Evolutionary conservation across 1,284 basidiomycete genomes (phyloP).

Genomic region (Ustilago lituana): DNA sequence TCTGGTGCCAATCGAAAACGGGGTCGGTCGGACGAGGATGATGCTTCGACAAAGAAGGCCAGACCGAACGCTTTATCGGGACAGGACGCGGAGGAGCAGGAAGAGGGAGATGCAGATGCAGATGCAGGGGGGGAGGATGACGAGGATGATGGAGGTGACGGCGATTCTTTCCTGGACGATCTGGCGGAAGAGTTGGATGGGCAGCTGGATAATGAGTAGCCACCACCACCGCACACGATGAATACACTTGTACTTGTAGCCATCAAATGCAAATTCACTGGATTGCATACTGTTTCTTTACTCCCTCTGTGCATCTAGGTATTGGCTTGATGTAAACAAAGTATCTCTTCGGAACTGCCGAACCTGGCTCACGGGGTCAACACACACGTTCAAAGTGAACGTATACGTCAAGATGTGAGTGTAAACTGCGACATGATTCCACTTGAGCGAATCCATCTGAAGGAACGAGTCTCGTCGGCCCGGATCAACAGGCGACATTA

Average conservation of each 20-base stretch:
- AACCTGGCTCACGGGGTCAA: too few relatives aligned
- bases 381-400: too few relatives aligned
- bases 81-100: too few relatives aligned
- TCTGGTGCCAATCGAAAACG: slow-evolving; percentile 7
- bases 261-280: not conserved
- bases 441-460: too few relatives aligned
- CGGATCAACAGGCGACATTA: slow-evolving; percentile 29
- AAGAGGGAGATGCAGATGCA: slow-evolving; percentile 53
- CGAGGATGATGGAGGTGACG: slow-evolving; percentile 36
- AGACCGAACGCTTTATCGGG: slow-evolving; percentile 13
- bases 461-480: slow-evolving; percentile 1
- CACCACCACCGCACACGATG: too few relatives aligned
- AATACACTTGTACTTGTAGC: slow-evolving; percentile 17
- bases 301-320: too few relatives aligned
- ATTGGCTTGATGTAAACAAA: too few relatives aligned
- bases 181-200: slow-evolving; percentile 59
- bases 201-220: slow-evolving; percentile 50
- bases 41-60: slow-evolving; percentile 46
- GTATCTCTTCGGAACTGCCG: too few relatives aligned
- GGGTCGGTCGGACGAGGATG: slow-evolving; percentile 4
- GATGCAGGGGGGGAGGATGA: slow-evolving; percentile 43
- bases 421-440: too few relatives aligned
- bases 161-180: slow-evolving; percentile 57
- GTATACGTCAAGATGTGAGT: too few relatives aligned
- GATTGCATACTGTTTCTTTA: not conserved